These are phyloP conservation scores for Penicillium angulare DNA, from an alignment of 495 filamentous ascomycete species.

Conservation along the genomic window DNA sequence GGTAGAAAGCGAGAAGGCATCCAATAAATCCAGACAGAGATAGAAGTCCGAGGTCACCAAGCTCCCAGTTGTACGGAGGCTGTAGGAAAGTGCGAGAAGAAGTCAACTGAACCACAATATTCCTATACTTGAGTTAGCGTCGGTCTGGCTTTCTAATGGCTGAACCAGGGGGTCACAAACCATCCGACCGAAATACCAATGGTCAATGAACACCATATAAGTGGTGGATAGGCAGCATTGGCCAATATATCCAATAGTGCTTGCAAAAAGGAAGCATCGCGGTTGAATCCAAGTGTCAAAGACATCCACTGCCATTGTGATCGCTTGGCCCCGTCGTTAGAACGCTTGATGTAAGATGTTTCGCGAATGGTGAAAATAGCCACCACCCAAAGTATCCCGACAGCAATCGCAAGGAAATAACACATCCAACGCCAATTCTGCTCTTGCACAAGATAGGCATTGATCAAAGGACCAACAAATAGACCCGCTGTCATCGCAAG, in stretches of 20 bases:
- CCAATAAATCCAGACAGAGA: constrained; percentile 32
- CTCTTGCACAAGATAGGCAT: constrained; percentile 30
- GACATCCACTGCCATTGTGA: constrained; percentile 27
- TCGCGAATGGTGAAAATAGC: constrained; percentile 29
- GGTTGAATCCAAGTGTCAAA: constrained; percentile 21
- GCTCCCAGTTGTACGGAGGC: constrained; percentile 29
- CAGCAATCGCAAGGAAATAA: constrained; percentile 26
- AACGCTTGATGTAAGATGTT: constrained; percentile 18
- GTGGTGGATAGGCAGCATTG: constrained; percentile 25
- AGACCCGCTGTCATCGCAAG: constrained; percentile 28
- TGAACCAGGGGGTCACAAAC: constrained; percentile 8
- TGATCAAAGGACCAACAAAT: constrained; percentile 34
- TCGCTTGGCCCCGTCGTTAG: constrained; percentile 3
- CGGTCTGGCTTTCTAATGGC: neutral
- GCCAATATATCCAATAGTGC: constrained; percentile 22
- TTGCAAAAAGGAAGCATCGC: constrained; percentile 25
- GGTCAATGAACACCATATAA: constrained; percentile 30
- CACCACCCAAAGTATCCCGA: constrained; percentile 14
- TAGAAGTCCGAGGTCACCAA: constrained; percentile 27
- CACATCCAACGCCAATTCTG: constrained; percentile 35
- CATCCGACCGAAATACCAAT: constrained; percentile 33
- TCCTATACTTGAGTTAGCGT: constrained; percentile 15
- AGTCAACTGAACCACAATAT: constrained; percentile 34
- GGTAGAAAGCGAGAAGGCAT: constrained; percentile 28
- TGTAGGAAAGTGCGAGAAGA: constrained; percentile 29